Base-by-base conservation (phyloP, 305 asterid genomes). In the Rubia balearica region DNA sequence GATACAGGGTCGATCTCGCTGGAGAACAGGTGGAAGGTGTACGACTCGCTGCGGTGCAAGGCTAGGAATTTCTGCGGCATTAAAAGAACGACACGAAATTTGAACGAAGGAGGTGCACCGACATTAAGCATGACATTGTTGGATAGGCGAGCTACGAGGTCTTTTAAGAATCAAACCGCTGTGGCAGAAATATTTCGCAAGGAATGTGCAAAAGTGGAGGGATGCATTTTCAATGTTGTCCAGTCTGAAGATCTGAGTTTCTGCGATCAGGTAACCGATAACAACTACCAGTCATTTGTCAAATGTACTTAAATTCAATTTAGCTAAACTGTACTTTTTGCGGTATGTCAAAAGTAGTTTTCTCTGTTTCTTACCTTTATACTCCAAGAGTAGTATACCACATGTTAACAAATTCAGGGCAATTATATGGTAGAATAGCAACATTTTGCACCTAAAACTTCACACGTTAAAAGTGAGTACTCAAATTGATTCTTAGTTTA, bases 141-240 rank as follows among this genome's bases (percentile, higher is more conserved):
- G 19, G 72, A 83, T 83, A 85, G 94, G 74, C 72, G 72, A 55
- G 89, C 89, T 8, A 57, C 85, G 1, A 81, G 94, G 24, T 75
- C 89, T 41, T 88, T 81, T 71, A 84, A 81, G 84, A 84, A 85
- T 69, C 70, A 83, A 16, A 78, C 87, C 3, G 74, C 75, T 7
- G 90, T 85, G 55, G 71, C 68, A 24, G 75, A 73, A 17, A 65
- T 78, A 51, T 81, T 78, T 43, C 65, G 73, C 19, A 71, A 51
- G 65, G 83, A 67, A 67, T 81, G 83, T 67, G 62, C 68, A 17
- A n/a, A 5, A 16, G 70, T 70, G 0, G 81, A 78, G 30, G 81
- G 85, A 43, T 81, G 85, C 69, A 56, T 41, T 33, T 68, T 81
- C 16, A 67, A 76, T 13, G 73, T 78, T 40, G 70, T 69, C 8